Conservation (phyloP, 2,329 filamentous ascomycete genomes). For the Phoma herbarum region DNA sequence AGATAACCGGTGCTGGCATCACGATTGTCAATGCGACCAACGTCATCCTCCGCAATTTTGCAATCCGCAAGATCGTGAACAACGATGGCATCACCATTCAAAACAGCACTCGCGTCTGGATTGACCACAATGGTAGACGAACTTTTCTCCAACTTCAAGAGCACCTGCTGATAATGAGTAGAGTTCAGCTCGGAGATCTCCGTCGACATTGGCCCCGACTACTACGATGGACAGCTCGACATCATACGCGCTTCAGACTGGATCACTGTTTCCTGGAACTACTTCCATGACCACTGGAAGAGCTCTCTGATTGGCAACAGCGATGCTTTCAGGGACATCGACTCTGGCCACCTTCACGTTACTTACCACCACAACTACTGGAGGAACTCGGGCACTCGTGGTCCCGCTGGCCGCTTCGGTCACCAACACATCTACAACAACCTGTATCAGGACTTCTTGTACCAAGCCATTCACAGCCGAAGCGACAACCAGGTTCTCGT, state of each 20-base stretch:
- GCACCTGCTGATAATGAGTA: not conserved
- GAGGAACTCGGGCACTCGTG: conserved; percentile 69
- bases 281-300: conserved; percentile 69
- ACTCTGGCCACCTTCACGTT: conserved; percentile 68
- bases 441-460: conserved; percentile 50
- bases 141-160: accelerated
- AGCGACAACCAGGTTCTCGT: conserved; percentile 57
- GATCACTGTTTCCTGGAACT: conserved; percentile 64
- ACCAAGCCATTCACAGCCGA: conserved; percentile 56
- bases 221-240: conserved; percentile 73
- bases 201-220: conserved; percentile 66
- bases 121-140: conserved; percentile 66
- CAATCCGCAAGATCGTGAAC: conserved; percentile 66
- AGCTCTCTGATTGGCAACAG: conserved; percentile 68
- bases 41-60: conserved; percentile 71
- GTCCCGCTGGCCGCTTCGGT: conserved; percentile 71
- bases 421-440: conserved; percentile 70
- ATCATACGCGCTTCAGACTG: conserved; percentile 70
- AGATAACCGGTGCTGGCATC: conserved; percentile 59
- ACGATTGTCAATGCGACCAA: conserved; percentile 64
- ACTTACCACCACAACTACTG: conserved; percentile 75
- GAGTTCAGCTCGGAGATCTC: conserved; percentile 67
- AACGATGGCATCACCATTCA: conserved; percentile 69
- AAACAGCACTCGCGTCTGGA: conserved; percentile 65
- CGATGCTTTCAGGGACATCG: conserved; percentile 65